Evolutionary conservation across 2,329 filamentous ascomycete species (phyloP).

Genomic region (Aureobasidium subglaciale): DNA sequence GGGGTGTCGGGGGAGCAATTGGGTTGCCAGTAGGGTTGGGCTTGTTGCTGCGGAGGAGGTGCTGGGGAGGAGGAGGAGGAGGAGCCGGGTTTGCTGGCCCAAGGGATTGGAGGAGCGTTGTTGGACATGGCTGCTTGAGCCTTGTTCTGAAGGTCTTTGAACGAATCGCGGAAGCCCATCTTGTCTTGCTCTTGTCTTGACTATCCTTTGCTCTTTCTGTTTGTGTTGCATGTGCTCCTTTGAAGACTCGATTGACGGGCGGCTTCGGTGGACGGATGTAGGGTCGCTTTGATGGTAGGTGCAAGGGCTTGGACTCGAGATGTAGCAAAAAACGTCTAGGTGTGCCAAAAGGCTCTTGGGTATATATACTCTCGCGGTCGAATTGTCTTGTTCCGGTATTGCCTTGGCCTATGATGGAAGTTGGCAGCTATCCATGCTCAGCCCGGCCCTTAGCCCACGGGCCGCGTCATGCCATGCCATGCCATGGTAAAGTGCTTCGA

Average conservation of each 20-base stretch:
- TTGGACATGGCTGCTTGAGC: slow-evolving; percentile 1
- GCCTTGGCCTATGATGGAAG: not conserved
- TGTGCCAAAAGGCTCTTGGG: not conserved
- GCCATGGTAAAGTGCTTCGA: too few species aligned
- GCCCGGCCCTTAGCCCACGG: not conserved
- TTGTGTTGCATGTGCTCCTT: too few species aligned
- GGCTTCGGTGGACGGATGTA: too few species aligned
- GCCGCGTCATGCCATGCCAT: slow-evolving; percentile 1
- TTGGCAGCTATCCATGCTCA: not conserved
- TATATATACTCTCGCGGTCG: not conserved
- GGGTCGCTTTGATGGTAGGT: too few species aligned
- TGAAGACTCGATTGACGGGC: too few species aligned
- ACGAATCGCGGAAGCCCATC: slow-evolving; percentile 12
- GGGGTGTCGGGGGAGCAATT: slow-evolving; percentile 42
- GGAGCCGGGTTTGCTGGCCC: slow-evolving; percentile 21
- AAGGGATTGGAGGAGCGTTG: slow-evolving; percentile 24
- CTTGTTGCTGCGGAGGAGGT: not conserved
- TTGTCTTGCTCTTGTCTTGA: not conserved
- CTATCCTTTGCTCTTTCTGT: too few species aligned
- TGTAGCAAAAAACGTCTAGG: not conserved
- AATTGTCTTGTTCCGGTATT: not conserved
- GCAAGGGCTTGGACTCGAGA: not conserved
- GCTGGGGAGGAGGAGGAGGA: slow-evolving; percentile 16
- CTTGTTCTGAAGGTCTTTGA: slow-evolving; percentile 7
- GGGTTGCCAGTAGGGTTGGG: slow-evolving; percentile 46